Percentiles rank a stretch among this genome's conserved stretches.
These are phyloP conservation scores for Daldinia sp. DNA, from an alignment of 2,329 filamentous ascomycete genomes.

Conservation along the genomic window DNA sequence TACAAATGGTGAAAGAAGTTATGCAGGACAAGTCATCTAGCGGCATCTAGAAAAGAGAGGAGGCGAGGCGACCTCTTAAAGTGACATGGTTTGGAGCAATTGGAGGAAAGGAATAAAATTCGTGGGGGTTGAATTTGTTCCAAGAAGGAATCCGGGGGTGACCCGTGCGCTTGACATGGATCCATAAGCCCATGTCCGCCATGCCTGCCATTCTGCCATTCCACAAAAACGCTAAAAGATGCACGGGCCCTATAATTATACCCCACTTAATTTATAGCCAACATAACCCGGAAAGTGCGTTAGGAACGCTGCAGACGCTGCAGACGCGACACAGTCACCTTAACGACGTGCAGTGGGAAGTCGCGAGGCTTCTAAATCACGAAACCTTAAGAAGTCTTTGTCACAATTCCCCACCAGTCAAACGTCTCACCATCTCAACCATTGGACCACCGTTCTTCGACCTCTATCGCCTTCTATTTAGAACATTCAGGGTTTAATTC, in stretches of 20 bases:
- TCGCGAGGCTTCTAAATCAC: slow-evolving; percentile 35
- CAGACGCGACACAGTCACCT: slow-evolving; percentile 29
- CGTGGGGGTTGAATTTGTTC: slow-evolving; percentile 16
- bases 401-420: slow-evolving; percentile 17
- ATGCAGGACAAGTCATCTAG: slow-evolving; percentile 46
- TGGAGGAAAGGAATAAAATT: slow-evolving; percentile 11
- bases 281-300: neutral
- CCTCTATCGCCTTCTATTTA: slow-evolving; percentile 16
- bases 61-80: slow-evolving; percentile 41
- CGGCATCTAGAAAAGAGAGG: slow-evolving; percentile 22
- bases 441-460: slow-evolving; percentile 38
- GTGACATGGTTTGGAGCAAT: slow-evolving; percentile 7
- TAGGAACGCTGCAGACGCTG: neutral
- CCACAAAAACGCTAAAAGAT: too few species aligned
- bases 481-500: slow-evolving; percentile 27
- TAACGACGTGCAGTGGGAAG: slow-evolving; percentile 26
- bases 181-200: slow-evolving; percentile 2
- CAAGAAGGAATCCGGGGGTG: slow-evolving; percentile 30
- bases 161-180: slow-evolving; percentile 19
- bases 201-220: too few species aligned
- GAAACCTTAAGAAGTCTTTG: slow-evolving; percentile 3
- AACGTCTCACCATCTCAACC: slow-evolving; percentile 20
- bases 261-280: neutral
- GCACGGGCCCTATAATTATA: neutral
- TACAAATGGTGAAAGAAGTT: slow-evolving; percentile 24